A percentile compares a stretch with the other conserved stretches of the same genome.
Conservation (phyloP, 768 basidiomycete genomes). For the Hericium coralloides region DNA sequence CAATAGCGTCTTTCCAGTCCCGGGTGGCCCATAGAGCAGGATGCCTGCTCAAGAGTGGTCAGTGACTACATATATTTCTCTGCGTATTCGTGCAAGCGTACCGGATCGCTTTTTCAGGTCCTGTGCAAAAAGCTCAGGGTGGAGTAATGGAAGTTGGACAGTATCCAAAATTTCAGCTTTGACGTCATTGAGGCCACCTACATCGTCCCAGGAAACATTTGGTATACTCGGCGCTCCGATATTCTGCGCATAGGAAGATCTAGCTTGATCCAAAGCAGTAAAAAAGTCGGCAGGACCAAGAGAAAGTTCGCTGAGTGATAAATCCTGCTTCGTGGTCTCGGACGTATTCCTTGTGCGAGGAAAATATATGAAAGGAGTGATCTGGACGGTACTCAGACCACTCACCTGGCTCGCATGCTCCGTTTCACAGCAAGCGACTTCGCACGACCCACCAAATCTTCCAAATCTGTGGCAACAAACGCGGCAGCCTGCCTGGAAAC, state of each 20-base stretch:
- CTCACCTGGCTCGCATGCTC: conserved; percentile 15
- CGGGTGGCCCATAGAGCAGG: conserved; percentile 89
- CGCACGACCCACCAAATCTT: conserved; percentile 55
- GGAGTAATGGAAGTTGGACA: conserved; percentile 84
- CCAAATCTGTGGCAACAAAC: conserved; percentile 74
- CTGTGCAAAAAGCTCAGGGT: conserved; percentile 82
- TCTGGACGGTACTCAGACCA: background rate
- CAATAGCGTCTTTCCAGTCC: conserved; percentile 90
- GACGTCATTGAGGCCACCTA: conserved; percentile 82
- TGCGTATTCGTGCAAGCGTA: conserved; percentile 21
- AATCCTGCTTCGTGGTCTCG: conserved; percentile 20
- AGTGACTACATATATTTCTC: background rate
- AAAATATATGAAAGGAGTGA: background rate
- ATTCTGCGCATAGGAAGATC: conserved; percentile 76
- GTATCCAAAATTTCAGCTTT: conserved; percentile 94
- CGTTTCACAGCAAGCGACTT: conserved; percentile 46
- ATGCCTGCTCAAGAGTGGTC: conserved; percentile 46
- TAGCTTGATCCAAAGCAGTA: conserved; percentile 57
- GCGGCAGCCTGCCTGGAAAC: conserved; percentile 89
- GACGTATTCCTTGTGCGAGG: background rate
- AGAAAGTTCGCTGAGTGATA: conserved; percentile 31
- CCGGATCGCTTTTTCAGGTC: conserved; percentile 96
- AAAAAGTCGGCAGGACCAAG: conserved; percentile 61
- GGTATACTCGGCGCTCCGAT: conserved; percentile 98
- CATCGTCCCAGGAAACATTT: conserved; percentile 93